phyloP scores from a whole-genome alignment of 805 yeast genomes.

The Hanseniaspora hatyaiensis region DNA sequence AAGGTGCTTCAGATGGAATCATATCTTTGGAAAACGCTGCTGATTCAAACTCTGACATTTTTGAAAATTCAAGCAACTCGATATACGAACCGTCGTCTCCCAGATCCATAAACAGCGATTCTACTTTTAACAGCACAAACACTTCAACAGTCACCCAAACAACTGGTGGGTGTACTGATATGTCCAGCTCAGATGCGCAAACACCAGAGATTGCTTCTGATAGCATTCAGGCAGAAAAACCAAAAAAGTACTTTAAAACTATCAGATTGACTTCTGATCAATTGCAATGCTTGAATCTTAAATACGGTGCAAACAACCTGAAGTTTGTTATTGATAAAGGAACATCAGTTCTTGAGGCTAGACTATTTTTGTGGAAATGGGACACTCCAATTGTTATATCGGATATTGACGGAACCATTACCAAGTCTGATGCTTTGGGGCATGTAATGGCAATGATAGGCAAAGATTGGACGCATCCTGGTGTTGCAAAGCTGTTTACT shows the following conservation, averaged over 20 bases:
- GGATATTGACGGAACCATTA: slow-evolving; percentile 95
- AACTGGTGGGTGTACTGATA: background rate
- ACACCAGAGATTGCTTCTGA: too few relatives aligned
- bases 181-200: slow-evolving; percentile 23
- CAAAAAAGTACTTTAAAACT: slow-evolving; percentile 59
- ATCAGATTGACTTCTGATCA: slow-evolving; percentile 86
- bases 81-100: slow-evolving; percentile 5
- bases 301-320: slow-evolving; percentile 67
- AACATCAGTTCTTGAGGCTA: slow-evolving; percentile 60
- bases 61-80: slow-evolving; percentile 15
- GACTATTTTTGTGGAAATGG: slow-evolving; percentile 72
- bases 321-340: slow-evolving; percentile 75
- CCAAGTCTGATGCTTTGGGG: slow-evolving; percentile 94
- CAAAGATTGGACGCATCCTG: slow-evolving; percentile 94
- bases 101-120: slow-evolving; percentile 15
- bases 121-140: slow-evolving; percentile 10
- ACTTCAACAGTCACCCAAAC: slow-evolving; percentile 17
- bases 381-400: slow-evolving; percentile 85
- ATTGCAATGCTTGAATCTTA: slow-evolving; percentile 57
- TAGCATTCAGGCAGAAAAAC: slow-evolving; percentile 15
- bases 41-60: slow-evolving; percentile 17
- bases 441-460: slow-evolving; percentile 90
- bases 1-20: slow-evolving; percentile 19
- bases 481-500: slow-evolving; percentile 83
- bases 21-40: slow-evolving; percentile 17